Conservation (phyloP, 176 grass and related monocot species). For the Musa schizocarpa region DNA sequence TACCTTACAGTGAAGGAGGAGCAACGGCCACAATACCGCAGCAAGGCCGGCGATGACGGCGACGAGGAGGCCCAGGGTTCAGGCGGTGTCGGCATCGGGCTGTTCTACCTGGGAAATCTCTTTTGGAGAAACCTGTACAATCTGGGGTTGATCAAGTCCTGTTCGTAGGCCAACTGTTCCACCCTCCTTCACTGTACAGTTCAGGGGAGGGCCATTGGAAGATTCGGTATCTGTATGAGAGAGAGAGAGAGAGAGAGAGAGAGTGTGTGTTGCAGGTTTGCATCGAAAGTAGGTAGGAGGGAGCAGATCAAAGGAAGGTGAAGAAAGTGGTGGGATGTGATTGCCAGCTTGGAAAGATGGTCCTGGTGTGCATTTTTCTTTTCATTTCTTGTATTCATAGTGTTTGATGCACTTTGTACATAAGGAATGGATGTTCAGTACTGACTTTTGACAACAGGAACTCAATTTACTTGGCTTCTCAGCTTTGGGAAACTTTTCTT, state of each 20-base stretch:
- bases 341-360: neutral
- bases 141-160: conserved; percentile 5
- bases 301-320: neutral
- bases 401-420: neutral
- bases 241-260: too few species aligned
- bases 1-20: conserved; percentile 18
- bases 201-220: too few species aligned
- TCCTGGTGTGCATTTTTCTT: neutral
- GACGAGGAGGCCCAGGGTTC: neutral
- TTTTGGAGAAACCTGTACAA: conserved; percentile 4
- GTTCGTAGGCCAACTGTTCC: neutral
- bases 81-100: neutral
- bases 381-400: neutral
- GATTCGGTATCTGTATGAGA: too few species aligned
- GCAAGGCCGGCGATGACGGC: neutral
- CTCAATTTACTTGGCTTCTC: neutral
- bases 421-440: neutral
- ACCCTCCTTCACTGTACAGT: too few species aligned
- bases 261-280: too few species aligned
- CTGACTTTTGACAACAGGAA: conserved; percentile 3
- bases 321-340: neutral
- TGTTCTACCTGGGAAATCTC: conserved; percentile 13
- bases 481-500: neutral
- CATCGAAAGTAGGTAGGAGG: too few species aligned
- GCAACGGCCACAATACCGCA: neutral